Evolutionary conservation across 768 basidiomycete species (phyloP).

Genomic region (Agaricus bisporus): DNA sequence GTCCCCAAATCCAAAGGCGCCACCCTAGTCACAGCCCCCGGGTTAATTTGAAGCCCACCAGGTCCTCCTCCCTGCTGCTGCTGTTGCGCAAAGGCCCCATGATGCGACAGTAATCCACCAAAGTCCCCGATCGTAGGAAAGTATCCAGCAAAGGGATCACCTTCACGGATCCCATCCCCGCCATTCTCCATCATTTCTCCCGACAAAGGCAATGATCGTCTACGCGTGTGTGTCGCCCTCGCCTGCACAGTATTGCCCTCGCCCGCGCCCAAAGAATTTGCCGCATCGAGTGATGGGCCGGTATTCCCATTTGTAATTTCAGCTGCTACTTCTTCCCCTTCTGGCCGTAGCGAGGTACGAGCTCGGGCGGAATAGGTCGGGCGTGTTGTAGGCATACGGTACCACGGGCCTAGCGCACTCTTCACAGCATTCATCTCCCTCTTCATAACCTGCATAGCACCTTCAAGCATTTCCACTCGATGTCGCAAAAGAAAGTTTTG

Average conservation of each 20-base stretch:
- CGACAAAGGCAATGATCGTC: not conserved
- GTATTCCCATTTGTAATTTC: not conserved
- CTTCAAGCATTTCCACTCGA: slow-evolving; percentile 54
- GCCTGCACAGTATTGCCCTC: not conserved
- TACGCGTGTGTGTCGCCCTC: not conserved
- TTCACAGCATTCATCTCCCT: slow-evolving; percentile 53
- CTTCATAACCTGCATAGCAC: slow-evolving; percentile 39
- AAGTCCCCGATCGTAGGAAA: slow-evolving; percentile 2
- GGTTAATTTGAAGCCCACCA: slow-evolving; percentile 3
- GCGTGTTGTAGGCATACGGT: slow-evolving; percentile 11
- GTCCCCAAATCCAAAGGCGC: slow-evolving; percentile 9
- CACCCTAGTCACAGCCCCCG: slow-evolving; percentile 4
- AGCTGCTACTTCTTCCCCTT: not conserved
- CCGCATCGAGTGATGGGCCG: not conserved
- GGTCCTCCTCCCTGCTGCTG: not conserved
- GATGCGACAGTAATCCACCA: not conserved
- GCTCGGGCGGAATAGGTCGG: slow-evolving; percentile 1
- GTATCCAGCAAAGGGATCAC: slow-evolving; percentile 4
- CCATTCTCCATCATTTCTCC: not conserved
- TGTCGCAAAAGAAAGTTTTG: slow-evolving; percentile 64
- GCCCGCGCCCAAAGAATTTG: not conserved
- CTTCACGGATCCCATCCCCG: slow-evolving; percentile 1
- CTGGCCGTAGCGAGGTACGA: not conserved
- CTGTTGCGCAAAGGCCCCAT: slow-evolving; percentile 3
- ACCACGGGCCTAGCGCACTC: slow-evolving; percentile 52